Base-by-base conservation (phyloP, 2,329 filamentous ascomycete genomes). In the Phaeophleospora eucalypticola region DNA sequence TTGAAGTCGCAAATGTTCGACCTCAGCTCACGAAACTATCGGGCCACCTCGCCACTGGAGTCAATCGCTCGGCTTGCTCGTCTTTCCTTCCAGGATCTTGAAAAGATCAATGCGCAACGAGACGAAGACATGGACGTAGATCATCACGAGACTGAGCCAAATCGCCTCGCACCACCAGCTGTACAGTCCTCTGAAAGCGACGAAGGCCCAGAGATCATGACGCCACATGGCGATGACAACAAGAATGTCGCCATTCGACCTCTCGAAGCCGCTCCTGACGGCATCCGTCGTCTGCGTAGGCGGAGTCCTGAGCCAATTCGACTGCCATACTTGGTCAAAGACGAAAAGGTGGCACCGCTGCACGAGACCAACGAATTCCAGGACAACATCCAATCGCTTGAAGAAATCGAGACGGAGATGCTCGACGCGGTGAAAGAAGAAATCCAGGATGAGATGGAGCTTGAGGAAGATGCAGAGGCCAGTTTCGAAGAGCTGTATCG, bases 311-410 rank as follows among this genome's bases (percentile, higher is more conserved):
- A 74, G 45, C 58, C 68, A 3, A 67, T 69, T 34, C 61, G 59
- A 12, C 60, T 77, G 4, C 73, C 73, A 2, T 75, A 73, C 48
- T 62, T 76, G 43, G 58, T 65, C 21, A 74, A 73, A 45, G 45
- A 44, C 4, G 48, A 54, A 32, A 49, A 56, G 17, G 27, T 43
- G 6, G 36, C 29, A 19, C 68, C 71, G 4, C 52, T 73, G 2
- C 72, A 72, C 12, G 69, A 73, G 24, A 64, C 62, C 3, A 68
- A 69, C 17, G 45, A 44, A 12, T 57, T 63, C 35, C 67, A 66
- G 40, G 67, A 73, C 20, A 66, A 58, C 15, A 54, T 68, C 9
- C 57, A 58, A 15, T 54, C 67, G 0, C 61, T 71, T 18, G 56
- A 61, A 27, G 57, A 58, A 14, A 35, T 64, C 32, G 65, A 67